Base-by-base conservation (phyloP, 805 yeast genomes). In the Kodamaea kaohsiungensis region DNA sequence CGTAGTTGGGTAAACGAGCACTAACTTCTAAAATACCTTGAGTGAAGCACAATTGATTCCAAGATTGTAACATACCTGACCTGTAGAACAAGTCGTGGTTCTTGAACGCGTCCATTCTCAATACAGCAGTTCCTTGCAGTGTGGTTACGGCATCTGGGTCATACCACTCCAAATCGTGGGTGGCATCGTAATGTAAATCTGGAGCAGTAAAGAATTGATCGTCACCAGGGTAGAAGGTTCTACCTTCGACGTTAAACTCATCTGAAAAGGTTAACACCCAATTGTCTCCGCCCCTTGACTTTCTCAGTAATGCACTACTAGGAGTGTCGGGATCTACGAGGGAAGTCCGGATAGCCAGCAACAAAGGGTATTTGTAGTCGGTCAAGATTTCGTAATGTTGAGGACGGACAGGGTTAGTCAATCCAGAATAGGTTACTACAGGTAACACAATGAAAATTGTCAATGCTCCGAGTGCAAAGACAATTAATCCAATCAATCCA, bases 1-100 rank as follows among this genome's bases (percentile, higher is more conserved):
- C 96, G 61, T 81, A 82, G 58, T 90, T 89, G 35, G 98, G 97
- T 57, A 92, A 72, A 55, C 80, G 80, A 0, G 89, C 93, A 8
- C 91, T 84, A 4, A 88, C 82, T 66, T 89, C 97, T 59, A 91
- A 62, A 43, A 76, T 67, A 49, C 98, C 98, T 65, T 91, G 91
- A 2, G 96, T 86, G 68, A 88, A 91, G 66, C 98, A 92, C 66
- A 92, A 64, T 72, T 87, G 85, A 71, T 92, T 92, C 98, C 98
- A 92, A 27, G 89, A 80, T 71, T 91, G 97, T 12, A 92, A 65
- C 97, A 91, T 90, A 18, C 93, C 98, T 1, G 96, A 88, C 61
- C 97, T 81, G 75, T 92, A 92, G 68, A 76, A 85, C 59, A 92
- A 72, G 62, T 87, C 75, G 71, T 91, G 97, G 70, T 88, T 72